phyloP scores from a whole-genome alignment of 441 rosid species.

The Dalechampia spathulata region DNA sequence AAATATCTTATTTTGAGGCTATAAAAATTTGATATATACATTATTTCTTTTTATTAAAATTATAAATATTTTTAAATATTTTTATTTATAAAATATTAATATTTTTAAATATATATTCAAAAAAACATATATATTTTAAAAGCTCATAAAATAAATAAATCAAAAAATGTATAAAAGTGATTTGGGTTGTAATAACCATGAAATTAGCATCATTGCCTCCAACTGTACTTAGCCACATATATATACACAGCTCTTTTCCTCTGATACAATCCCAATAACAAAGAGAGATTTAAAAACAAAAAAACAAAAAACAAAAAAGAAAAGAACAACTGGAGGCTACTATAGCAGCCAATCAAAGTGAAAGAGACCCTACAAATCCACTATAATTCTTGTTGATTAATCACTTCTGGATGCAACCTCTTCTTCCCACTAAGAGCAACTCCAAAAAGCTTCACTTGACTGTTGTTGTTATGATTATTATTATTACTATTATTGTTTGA shows the following conservation, averaged over 20 bases:
- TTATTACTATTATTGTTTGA: slow-evolving; percentile 2
- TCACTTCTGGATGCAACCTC: slow-evolving; percentile 37
- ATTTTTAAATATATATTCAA: no score
- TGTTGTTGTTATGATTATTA: no score
- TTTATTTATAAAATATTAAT: no score
- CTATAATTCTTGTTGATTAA: slow-evolving; percentile 14
- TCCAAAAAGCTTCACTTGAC: slow-evolving; percentile 44
- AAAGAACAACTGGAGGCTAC: neutral
- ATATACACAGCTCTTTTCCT: neutral
- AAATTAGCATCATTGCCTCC: slow-evolving; percentile 3
- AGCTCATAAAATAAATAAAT: neutral
- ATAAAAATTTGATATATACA: no score
- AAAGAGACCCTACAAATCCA: neutral
- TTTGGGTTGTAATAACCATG: neutral
- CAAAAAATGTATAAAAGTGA: neutral
- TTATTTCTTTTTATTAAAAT: no score
- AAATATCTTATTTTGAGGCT: no score
- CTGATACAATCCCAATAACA: neutral
- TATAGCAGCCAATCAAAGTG: neutral
- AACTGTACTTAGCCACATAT: neutral
- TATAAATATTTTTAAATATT: no score
- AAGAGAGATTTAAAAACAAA: neutral
- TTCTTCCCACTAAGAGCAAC: slow-evolving; percentile 40
- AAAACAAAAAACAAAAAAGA: neutral
- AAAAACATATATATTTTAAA: no score